A percentile compares a stretch with the other conserved stretches of the same genome.
Conservation (phyloP, 1,284 basidiomycete genomes). For the Caloboletus firmus region DNA sequence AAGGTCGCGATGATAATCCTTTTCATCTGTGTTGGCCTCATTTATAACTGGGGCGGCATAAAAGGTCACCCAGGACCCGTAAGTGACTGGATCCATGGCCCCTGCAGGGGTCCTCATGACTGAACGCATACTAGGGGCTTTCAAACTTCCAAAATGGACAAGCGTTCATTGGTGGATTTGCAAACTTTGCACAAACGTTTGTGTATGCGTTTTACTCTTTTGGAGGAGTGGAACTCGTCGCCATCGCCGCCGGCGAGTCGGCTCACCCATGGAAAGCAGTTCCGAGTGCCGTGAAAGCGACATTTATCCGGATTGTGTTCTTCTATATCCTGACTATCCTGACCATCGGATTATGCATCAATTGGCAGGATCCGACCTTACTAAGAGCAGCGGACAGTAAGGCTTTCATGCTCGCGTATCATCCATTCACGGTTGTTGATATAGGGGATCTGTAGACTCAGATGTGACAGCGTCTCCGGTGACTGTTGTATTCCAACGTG, state of each 20-base stretch:
- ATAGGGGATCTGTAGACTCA: constrained; percentile 36
- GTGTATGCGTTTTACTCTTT: constrained; percentile 68
- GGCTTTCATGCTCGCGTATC: constrained; percentile 3
- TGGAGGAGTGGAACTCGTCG: constrained; percentile 74
- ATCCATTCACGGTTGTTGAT: neutral
- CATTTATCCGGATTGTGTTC: constrained; percentile 64
- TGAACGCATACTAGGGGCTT: constrained; percentile 39
- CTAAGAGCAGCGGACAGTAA: constrained; percentile 46
- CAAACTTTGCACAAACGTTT: constrained; percentile 53
- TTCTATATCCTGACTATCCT: constrained; percentile 62
- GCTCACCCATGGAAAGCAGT: constrained; percentile 60
- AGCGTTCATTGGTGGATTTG: constrained; percentile 55
- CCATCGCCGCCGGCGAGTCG: constrained; percentile 61
- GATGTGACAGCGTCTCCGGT: constrained; percentile 54
- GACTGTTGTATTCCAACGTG: constrained; percentile 58
- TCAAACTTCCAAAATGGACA: constrained; percentile 52
- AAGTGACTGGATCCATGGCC: constrained; percentile 13
- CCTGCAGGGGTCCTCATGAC: neutral
- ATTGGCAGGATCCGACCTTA: constrained; percentile 49
- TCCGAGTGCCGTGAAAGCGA: constrained; percentile 67
- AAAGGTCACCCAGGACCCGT: constrained; percentile 53
- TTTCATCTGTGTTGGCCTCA: constrained; percentile 55
- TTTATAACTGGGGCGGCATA: constrained; percentile 60
- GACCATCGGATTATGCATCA: constrained; percentile 57
- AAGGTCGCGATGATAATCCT: constrained; percentile 56